These are phyloP conservation scores for Mucor velutinosus DNA, from an alignment of 371 early-diverging fungal genomes.

Conservation along the genomic window DNA sequence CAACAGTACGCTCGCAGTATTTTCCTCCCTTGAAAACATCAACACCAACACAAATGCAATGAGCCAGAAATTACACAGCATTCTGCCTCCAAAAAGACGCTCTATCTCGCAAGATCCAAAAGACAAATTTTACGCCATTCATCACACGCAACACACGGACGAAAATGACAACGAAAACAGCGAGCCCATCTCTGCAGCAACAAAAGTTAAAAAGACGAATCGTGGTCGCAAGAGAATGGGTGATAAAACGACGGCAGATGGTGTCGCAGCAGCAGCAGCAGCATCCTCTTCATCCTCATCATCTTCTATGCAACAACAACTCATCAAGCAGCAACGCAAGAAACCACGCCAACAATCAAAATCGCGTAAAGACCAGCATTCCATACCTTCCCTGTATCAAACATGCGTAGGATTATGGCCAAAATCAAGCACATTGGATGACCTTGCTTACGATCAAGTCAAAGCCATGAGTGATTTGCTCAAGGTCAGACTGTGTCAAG, in stretches of 20 bases:
- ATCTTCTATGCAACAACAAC: neutral
- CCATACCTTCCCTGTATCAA: slow-evolving; percentile 9
- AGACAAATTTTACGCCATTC: slow-evolving; percentile 23
- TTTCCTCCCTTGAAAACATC: slow-evolving; percentile 5
- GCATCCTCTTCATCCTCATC: neutral
- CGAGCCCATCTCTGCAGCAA: neutral
- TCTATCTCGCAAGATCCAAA: neutral
- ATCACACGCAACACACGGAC: neutral
- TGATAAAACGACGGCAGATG: neutral
- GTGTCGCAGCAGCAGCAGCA: neutral
- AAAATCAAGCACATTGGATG: slow-evolving; percentile 12
- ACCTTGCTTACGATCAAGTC: slow-evolving; percentile 25
- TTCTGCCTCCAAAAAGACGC: slow-evolving; percentile 4
- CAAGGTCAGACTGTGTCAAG: slow-evolving; percentile 30
- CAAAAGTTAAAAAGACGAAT: neutral
- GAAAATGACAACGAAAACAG: slow-evolving; percentile 7
- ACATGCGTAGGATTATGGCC: slow-evolving; percentile 28
- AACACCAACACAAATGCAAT: neutral
- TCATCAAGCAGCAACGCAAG: slow-evolving; percentile 5
- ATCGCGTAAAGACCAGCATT: slow-evolving; percentile 7
- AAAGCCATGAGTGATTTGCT: slow-evolving; percentile 24
- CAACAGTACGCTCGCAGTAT: slow-evolving; percentile 1
- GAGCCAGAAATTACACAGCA: neutral
- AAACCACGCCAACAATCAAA: slow-evolving; percentile 1
- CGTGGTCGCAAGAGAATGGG: slow-evolving; percentile 10